Base-by-base conservation (phyloP, 73 alveolate species). In the Paramecium caudatum region DNA sequence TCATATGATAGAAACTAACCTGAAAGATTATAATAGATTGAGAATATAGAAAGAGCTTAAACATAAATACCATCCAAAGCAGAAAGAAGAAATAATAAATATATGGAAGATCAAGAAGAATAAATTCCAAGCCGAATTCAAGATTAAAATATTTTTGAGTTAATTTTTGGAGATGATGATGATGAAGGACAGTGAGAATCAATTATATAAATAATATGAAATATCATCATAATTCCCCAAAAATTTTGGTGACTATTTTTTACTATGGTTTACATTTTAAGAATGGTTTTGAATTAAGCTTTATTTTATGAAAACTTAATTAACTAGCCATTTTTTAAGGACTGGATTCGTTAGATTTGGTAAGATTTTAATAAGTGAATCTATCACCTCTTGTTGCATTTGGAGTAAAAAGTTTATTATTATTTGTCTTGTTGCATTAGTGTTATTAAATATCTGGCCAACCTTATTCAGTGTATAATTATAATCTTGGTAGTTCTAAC, bases 171-270 rank as follows among this genome's bases (percentile, higher is more conserved):
- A 17, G 70, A 74, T 74, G 48, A 3, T 68, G 46, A 55, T 16
- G 27, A 23, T 3, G 46, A 23, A 0, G 80, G 30, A 10, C 30
- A 55, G 80, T 55, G 80, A 55, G 23, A 0, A 55, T 55, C 30
- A 23, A 55, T 55, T 19, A 55, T 55, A 0, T 7, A 23, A 55
- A 27, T 12, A 55, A 19, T 55, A 55, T 55, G 23, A 55, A 55
- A 55, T 55, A 19, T 27, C 30, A 55, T 55, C 80, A 55, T 55
- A 55, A 74, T 74, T 74, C 88, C 68, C 88, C 88, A 74, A 74
- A 74, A 6, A 74, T 74, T 45, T 68, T 74, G 17, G 68, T 37
- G 1, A 74, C 88, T 74, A 74, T 27, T 74, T 74, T 74, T 43
- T 74, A 43, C 43, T 74, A 68, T 15, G 88, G 88, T 74, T 47